These are phyloP conservation scores for Candida maltosa DNA, from an alignment of 805 yeast genomes.

Conservation along the genomic window DNA sequence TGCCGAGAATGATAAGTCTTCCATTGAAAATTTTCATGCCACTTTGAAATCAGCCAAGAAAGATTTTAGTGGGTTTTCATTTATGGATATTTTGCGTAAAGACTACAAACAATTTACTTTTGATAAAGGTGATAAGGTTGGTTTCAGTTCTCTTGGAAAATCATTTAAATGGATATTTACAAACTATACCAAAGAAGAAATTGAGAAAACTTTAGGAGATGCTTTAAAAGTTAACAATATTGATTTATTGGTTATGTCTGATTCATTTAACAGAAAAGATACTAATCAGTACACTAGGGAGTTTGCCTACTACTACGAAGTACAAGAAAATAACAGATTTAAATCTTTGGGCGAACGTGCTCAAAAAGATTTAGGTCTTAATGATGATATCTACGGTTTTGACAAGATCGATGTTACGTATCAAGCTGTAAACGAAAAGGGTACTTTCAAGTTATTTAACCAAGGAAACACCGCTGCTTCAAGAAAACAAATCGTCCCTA, in stretches of 20 bases:
- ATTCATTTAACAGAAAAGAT: conserved; percentile 36
- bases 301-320: conserved; percentile 24
- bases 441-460: conserved; percentile 35
- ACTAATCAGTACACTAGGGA: conserved; percentile 31
- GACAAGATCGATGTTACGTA: conserved; percentile 13
- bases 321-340: conserved; percentile 10
- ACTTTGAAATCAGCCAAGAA: conserved; percentile 49
- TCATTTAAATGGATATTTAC: conserved; percentile 52
- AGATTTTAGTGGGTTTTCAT: conserved; percentile 57
- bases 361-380: conserved; percentile 19
- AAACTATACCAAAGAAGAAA: conserved; percentile 19
- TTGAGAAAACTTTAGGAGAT: conserved; percentile 18
- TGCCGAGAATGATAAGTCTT: neutral
- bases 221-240: conserved; percentile 17
- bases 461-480: conserved; percentile 57
- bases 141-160: conserved; percentile 75
- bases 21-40: conserved; percentile 11
- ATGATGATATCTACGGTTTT: conserved; percentile 20
- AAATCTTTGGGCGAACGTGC: conserved; percentile 18
- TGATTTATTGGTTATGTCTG: conserved; percentile 32
- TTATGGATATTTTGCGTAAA: conserved; percentile 65
- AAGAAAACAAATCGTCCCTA: conserved; percentile 85
- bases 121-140: conserved; percentile 41
- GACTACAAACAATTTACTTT: conserved; percentile 77
- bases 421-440: conserved; percentile 3